A percentile compares a stretch with the other conserved stretches of the same genome.
Evolutionary conservation across 805 yeast genomes (phyloP).

Genomic region (Candida endomychidarum): DNA sequence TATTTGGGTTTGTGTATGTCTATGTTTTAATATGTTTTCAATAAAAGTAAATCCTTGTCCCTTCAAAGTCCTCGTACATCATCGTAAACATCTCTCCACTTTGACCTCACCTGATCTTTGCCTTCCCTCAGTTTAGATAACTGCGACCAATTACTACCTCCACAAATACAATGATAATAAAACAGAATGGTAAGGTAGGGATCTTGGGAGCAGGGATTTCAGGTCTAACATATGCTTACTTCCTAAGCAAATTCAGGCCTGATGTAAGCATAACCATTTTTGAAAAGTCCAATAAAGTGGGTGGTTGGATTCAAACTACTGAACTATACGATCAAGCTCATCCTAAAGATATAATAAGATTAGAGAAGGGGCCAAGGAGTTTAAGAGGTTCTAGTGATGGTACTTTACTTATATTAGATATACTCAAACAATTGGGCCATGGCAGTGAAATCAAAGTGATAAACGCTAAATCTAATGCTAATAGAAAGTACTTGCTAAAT

Average conservation of each 20-base stretch:
- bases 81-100: too few relatives aligned
- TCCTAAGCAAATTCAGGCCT: constrained; percentile 69
- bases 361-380: constrained; percentile 93
- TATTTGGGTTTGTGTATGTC: too few relatives aligned
- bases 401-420: constrained; percentile 63
- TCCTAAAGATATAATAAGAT: constrained; percentile 25
- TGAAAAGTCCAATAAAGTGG: constrained; percentile 56
- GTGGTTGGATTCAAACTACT: constrained; percentile 78
- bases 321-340: constrained; percentile 24
- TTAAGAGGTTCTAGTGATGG: constrained; percentile 83
- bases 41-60: too few relatives aligned
- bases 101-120: background rate
- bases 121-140: background rate
- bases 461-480: constrained; percentile 57
- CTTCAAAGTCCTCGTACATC: too few relatives aligned
- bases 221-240: constrained; percentile 74
- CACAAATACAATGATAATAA: constrained; percentile 3
- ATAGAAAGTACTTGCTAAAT: constrained; percentile 64
- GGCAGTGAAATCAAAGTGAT: constrained; percentile 58
- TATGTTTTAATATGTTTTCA: too few relatives aligned
- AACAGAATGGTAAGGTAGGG: constrained; percentile 49
- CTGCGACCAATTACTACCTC: constrained; percentile 1
- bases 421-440: constrained; percentile 48
- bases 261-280: constrained; percentile 64
- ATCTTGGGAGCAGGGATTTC: constrained; percentile 89